Evolutionary conservation across 2,329 filamentous ascomycete genomes (phyloP), one percentile per base, ranked within the genome.

Genomic region (Neofusicoccum parvum): DNA sequence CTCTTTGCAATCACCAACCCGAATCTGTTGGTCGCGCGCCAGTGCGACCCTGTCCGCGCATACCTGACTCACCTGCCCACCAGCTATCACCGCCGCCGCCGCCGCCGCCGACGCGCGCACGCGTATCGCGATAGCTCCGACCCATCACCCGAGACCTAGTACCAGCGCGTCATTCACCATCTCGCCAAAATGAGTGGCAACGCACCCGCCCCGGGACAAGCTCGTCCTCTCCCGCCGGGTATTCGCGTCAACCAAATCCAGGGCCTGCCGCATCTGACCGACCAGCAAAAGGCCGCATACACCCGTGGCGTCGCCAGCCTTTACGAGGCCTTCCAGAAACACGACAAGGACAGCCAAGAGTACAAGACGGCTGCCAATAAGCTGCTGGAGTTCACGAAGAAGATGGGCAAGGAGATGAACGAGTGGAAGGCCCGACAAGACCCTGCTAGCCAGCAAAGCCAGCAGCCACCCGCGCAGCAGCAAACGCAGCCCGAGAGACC

Each of bases 251-350:
- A 83, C 65, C 82, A 85, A 67, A 83, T 87, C 60, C 80, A 82
- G 67, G 80, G 80, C 65, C 77, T 87, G 5, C 83, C 83, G 5
- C 73, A 65, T 37, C 77, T 88, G 36, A 82, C 76, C 67, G 83
- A 85, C 9, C 76, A 82, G 56, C 81, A 85, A 70, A 88, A 87
- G 75, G 75, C 80, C 50, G 82, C 85, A 69, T 87, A 87, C 71
- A 83, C 83, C 65, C 76, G 80, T 56, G 78, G 83, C 20, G 81
- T 88, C 67, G 79, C 81, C 65, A 82, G 79, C 67, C 79, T 86
- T 58, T 88, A 86, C 85, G 80, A 81, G 36, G 74, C 80, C 37
- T 77, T 85, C 59, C 82, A 85, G 66, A 80, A 72, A 48, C 80
- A 80, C 46, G 79, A 84, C 12, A 75, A 78, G 39, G 81, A 82